Evolutionary conservation across 805 yeast species (phyloP), one percentile per base, ranked within the genome.

Genomic region (Cyberlindnera euphorbiae): DNA sequence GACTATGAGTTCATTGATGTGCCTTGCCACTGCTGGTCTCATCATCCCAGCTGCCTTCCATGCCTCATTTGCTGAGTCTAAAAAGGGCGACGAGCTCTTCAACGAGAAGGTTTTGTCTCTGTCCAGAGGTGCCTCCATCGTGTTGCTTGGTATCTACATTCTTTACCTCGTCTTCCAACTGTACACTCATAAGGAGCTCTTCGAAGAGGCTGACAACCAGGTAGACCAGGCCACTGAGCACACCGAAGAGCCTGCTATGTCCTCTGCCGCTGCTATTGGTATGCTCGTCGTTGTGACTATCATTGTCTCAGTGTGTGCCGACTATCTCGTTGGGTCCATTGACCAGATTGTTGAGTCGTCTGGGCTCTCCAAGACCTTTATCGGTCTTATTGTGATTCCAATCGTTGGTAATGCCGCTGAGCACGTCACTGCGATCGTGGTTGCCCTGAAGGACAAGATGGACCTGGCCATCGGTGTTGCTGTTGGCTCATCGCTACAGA

Each of bases 341-440:
- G 97, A 93, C 62, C 82, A 75, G 39, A 77, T 90, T 45, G 97
- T 93, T 25, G 84, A 68, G 40, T 64, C 77, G 21, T 77, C 95
- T 3, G 96, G 96, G 4, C 69, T 93, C 36, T 84, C 96, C 29
- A 89, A 90, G 72, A 88, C 97, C 0, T 93, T 93, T 53, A 87
- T 93, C 53, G 97, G 97, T 58, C 69, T 93, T 48, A 82, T 93
- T 49, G 77, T 93, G 30, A 82, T 93, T 44, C 98, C 98, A 27
- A 90, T 93, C 45, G 97, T 93, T 18, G 98, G 97, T 38, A 93
- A 93, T 54, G 98, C 98, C 3, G 97, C 97, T 10, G 98, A 93
- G 62, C 98, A 93, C 61, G 97, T 87, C 35, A 93, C 98, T 14
- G 96, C 97, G 4, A 82, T 93, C 25, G 74, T 87, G 44, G 97